Conservation (phyloP, 2,329 filamentous ascomycete species). For the Colletotrichum gloeosporioides region DNA sequence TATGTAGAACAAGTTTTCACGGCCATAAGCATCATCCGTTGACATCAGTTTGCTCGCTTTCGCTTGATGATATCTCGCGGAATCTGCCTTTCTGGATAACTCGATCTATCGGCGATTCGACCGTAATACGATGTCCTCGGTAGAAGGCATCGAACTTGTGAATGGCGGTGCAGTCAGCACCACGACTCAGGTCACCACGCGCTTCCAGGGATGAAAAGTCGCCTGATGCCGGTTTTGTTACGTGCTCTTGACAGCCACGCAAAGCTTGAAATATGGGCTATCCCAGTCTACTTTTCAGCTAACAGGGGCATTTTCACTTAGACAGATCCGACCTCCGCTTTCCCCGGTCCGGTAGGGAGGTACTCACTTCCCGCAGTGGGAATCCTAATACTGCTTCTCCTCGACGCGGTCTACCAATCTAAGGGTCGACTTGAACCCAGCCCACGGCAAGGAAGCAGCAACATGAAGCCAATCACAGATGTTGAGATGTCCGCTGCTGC, state of each 20-base stretch:
- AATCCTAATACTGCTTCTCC: neutral
- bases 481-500: neutral
- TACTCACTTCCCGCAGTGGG: neutral
- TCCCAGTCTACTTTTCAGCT: neutral
- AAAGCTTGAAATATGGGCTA: neutral
- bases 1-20: neutral
- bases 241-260: neutral
- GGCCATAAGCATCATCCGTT: neutral
- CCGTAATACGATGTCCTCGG: neutral
- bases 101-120: neutral
- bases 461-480: neutral
- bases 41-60: neutral
- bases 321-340: neutral
- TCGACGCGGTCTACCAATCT: neutral
- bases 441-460: neutral
- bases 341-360: neutral
- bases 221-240: neutral
- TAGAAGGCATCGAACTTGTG: neutral
- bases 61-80: neutral
- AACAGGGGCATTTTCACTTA: neutral
- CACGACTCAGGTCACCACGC: neutral
- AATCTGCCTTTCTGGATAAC: neutral
- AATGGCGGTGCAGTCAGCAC: neutral
- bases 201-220: neutral
- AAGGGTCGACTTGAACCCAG: neutral